Percentiles rank a stretch among this genome's conserved stretches.
These are phyloP conservation scores for Dictyostelium firmibasis DNA, from an alignment of 78 protist species.

Conservation along the genomic window DNA sequence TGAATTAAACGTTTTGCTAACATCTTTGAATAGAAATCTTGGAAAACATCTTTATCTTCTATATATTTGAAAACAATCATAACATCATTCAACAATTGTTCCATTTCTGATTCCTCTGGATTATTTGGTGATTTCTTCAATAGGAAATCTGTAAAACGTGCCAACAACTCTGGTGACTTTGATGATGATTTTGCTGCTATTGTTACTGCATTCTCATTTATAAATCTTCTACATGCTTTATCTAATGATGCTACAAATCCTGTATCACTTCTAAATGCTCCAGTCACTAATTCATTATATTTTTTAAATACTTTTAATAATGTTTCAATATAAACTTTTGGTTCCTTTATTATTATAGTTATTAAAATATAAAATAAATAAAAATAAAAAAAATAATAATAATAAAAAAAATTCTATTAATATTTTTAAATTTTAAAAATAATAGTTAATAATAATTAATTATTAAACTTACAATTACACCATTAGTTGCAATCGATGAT, in stretches of 20 bases:
- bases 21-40: constrained; percentile 88
- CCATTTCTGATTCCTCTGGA: constrained; percentile 84
- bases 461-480: constrained; percentile 18
- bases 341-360: constrained; percentile 25
- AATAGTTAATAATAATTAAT: no score
- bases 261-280: constrained; percentile 79
- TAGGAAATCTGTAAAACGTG: constrained; percentile 83
- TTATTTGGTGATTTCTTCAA: constrained; percentile 80
- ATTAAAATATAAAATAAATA: no score
- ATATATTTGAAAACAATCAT: constrained; percentile 90
- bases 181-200: constrained; percentile 82
- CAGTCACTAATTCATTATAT: constrained; percentile 82
- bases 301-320: constrained; percentile 78
- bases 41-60: constrained; percentile 93
- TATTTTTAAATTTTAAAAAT: no score
- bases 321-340: constrained; percentile 86
- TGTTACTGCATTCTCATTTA: constrained; percentile 86
- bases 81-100: constrained; percentile 70
- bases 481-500: constrained; percentile 45
- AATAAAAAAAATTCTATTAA: background rate
- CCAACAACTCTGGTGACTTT: constrained; percentile 83
- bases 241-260: constrained; percentile 83
- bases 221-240: constrained; percentile 86
- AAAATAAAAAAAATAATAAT: background rate
- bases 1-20: constrained; percentile 92